Conservation (phyloP, 768 basidiomycete species). For the Lactifluus hygrophoroides region DNA sequence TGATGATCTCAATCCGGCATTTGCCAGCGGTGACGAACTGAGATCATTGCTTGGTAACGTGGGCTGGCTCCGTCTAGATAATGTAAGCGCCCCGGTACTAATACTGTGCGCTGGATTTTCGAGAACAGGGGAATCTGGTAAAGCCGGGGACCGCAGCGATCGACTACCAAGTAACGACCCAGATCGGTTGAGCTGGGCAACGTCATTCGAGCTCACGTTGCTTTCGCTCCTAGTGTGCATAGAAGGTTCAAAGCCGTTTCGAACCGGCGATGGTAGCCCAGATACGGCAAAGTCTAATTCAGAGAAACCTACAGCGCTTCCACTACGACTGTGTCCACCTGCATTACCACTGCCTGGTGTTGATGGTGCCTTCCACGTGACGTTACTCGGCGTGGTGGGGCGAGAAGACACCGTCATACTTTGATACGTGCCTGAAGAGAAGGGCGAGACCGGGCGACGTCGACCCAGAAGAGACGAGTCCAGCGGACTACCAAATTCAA, state of each 20-base stretch:
- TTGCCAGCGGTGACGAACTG: slow-evolving; percentile 38
- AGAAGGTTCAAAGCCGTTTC: slow-evolving; percentile 14
- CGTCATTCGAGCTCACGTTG: slow-evolving; percentile 25
- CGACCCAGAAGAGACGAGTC: slow-evolving; percentile 47
- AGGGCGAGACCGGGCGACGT: slow-evolving; percentile 65
- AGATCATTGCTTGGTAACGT: slow-evolving; percentile 44
- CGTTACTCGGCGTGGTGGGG: slow-evolving; percentile 60
- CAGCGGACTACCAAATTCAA: slow-evolving; percentile 18
- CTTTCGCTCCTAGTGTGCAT: slow-evolving; percentile 28
- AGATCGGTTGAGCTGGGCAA: slow-evolving; percentile 15
- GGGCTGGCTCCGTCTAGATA: not conserved
- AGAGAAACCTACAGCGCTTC: slow-evolving; percentile 41
- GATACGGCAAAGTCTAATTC: slow-evolving; percentile 24
- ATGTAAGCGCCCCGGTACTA: not conserved
- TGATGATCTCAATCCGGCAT: slow-evolving; percentile 43
- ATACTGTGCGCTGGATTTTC: slow-evolving; percentile 26
- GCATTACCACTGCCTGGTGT: slow-evolving; percentile 27
- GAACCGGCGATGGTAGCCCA: slow-evolving; percentile 20
- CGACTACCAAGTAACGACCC: slow-evolving; percentile 26
- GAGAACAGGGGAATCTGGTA: slow-evolving; percentile 51
- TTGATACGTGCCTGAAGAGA: slow-evolving; percentile 53
- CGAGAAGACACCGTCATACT: slow-evolving; percentile 46
- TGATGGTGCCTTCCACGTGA: slow-evolving; percentile 51
- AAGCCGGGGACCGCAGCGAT: slow-evolving; percentile 45
- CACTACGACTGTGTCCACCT: slow-evolving; percentile 44